These are phyloP conservation scores for Lentinula detonsa DNA, from an alignment of 768 basidiomycete genomes.

Conservation along the genomic window DNA sequence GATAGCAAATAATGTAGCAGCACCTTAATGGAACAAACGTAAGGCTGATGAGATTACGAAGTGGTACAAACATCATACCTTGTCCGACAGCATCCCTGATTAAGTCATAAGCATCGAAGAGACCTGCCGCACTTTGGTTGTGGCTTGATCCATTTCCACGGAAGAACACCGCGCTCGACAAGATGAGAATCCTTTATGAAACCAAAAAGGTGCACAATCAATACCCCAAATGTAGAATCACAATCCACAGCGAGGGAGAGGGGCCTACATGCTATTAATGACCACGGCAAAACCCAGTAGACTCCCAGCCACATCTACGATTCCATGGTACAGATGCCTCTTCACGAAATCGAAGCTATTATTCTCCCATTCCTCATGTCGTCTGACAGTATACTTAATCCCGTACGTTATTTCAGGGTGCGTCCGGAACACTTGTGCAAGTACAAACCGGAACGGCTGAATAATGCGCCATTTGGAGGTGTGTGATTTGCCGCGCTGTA, in stretches of 20 bases:
- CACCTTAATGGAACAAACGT: conserved; percentile 34
- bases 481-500: background rate
- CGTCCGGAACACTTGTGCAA: conserved; percentile 22
- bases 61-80: conserved; percentile 31
- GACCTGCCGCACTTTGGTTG: conserved; percentile 47
- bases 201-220: background rate
- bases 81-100: conserved; percentile 63
- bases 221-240: background rate
- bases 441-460: background rate
- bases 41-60: background rate
- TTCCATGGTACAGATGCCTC: conserved; percentile 61
- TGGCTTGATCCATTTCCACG: conserved; percentile 26
- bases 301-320: conserved; percentile 59
- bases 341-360: conserved; percentile 48
- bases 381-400: conserved; percentile 25
- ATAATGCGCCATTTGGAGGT: background rate
- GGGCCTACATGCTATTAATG: conserved; percentile 74
- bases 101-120: conserved; percentile 81
- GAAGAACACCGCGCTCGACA: conserved; percentile 81
- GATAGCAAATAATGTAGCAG: conserved; percentile 84
- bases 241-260: background rate
- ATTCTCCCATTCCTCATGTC: conserved; percentile 53
- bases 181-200: conserved; percentile 56
- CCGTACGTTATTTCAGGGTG: conserved; percentile 28
- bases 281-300: conserved; percentile 81